phyloP scores from a whole-genome alignment of 768 basidiomycete genomes.

The Amanita pallidorosea region DNA sequence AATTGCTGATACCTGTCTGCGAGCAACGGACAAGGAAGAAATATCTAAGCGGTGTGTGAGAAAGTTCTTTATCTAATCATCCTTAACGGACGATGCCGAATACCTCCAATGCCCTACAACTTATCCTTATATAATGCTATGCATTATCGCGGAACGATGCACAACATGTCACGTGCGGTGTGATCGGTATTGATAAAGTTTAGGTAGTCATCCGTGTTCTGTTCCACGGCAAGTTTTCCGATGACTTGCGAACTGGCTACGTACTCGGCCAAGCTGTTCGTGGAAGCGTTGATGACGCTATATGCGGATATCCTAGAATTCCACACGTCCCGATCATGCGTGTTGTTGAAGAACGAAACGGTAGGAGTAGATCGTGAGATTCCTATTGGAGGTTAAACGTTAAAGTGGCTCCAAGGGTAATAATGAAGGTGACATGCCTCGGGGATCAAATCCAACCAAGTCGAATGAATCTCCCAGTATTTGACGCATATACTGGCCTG shows the following conservation, averaged over 20 bases:
- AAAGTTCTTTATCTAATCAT: no score
- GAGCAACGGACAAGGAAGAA: no score
- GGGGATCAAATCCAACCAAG: slow-evolving; percentile 34
- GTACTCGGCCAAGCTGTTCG: neutral
- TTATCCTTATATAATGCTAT: no score
- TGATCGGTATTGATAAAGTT: slow-evolving; percentile 26
- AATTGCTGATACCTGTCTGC: no score
- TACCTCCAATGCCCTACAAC: no score
- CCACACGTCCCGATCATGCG: neutral
- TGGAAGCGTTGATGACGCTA: neutral
- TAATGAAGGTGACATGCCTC: slow-evolving; percentile 10
- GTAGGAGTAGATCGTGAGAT: neutral
- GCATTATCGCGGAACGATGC: no score
- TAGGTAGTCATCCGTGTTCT: slow-evolving; percentile 13
- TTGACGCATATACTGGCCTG: slow-evolving; percentile 15
- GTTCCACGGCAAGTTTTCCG: neutral
- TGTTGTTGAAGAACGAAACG: neutral
- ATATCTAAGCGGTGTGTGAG: no score
- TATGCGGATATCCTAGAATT: neutral
- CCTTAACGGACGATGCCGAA: no score
- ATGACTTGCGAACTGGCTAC: neutral
- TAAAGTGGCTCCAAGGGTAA: neutral
- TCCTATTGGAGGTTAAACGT: neutral
- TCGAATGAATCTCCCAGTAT: slow-evolving; percentile 33
- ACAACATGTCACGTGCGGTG: slow-evolving; percentile 27